phyloP scores from a whole-genome alignment of 2,329 filamentous ascomycete genomes.

The Teratosphaeriaceae sp. region DNA sequence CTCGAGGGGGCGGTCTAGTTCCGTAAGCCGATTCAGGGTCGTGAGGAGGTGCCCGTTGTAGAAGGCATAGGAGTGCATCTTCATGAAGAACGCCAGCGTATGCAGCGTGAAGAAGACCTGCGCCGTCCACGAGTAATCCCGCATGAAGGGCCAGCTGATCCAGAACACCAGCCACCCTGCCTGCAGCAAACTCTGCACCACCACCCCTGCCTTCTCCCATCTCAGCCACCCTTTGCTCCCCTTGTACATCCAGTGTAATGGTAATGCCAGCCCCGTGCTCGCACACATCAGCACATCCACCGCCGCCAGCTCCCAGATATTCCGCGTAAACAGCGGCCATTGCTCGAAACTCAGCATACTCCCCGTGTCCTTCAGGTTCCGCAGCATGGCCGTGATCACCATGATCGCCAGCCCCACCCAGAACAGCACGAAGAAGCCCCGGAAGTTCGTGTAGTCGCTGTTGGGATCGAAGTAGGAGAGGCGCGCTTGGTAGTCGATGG shows the following conservation, averaged over 20 bases:
- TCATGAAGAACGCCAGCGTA: slow-evolving; percentile 89
- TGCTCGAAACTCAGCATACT: slow-evolving; percentile 79
- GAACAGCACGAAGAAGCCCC: slow-evolving; percentile 96
- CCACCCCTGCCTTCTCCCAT: slow-evolving; percentile 73
- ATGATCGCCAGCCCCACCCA: slow-evolving; percentile 97
- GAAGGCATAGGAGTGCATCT: slow-evolving; percentile 97
- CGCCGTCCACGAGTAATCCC: slow-evolving; percentile 93
- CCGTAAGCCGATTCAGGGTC: slow-evolving; percentile 71
- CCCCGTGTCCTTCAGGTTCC: slow-evolving; percentile 91
- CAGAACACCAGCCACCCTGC: slow-evolving; percentile 71
- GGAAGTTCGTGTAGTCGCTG: slow-evolving; percentile 89
- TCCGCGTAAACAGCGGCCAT: slow-evolving; percentile 80
- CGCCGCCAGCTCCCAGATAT: slow-evolving; percentile 78
- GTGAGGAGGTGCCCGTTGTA: slow-evolving; percentile 95
- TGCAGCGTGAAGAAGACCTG: slow-evolving; percentile 94
- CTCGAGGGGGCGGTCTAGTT: slow-evolving; percentile 62
- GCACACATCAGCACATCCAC: slow-evolving; percentile 81
- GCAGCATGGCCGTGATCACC: slow-evolving; percentile 87
- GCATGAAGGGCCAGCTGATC: slow-evolving; percentile 68
- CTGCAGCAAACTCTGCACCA: slow-evolving; percentile 78
- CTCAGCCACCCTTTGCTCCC: slow-evolving; percentile 50
- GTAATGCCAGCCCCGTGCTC: slow-evolving; percentile 64
- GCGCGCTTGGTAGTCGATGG: slow-evolving; percentile 81
- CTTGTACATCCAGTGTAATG: slow-evolving; percentile 64
- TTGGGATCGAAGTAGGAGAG: slow-evolving; percentile 93